phyloP scores from a whole-genome alignment of 2,329 filamentous ascomycete species.

The Chrysoporthe cubensis region DNA sequence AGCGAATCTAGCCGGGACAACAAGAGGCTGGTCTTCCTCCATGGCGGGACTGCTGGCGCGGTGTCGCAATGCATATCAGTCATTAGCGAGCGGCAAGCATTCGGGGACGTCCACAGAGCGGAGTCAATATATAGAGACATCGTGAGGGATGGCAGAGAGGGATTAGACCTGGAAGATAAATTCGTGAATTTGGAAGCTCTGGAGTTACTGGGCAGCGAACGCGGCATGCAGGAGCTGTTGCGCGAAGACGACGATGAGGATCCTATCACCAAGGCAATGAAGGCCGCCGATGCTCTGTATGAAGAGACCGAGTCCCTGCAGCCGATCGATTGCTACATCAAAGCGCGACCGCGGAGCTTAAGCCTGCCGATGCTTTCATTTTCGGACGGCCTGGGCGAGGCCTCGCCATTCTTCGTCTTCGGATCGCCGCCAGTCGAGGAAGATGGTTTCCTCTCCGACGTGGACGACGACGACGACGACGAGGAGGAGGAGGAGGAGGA shows the following conservation, averaged over 20 bases:
- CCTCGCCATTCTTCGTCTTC: conserved; percentile 54
- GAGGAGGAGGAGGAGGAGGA: conserved; percentile 1
- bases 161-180: conserved; percentile 16
- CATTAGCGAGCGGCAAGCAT: conserved; percentile 57
- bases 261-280: conserved; percentile 59
- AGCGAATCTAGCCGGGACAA: conserved; percentile 47
- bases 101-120: conserved; percentile 54
- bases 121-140: conserved; percentile 55
- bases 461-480: too few species aligned
- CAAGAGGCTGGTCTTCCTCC: conserved; percentile 62
- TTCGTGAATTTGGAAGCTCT: conserved; percentile 19
- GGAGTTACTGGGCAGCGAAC: conserved; percentile 19
- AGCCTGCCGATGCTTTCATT: conserved; percentile 54
- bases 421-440: conserved; percentile 37
- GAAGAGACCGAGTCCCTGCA: conserved; percentile 60
- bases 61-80: conserved; percentile 57
- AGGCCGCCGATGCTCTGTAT: conserved; percentile 62
- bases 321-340: conserved; percentile 46
- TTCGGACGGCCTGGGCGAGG: conserved; percentile 47
- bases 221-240: conserved; percentile 28
- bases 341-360: conserved; percentile 49
- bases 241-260: conserved; percentile 41
- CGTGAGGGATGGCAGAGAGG: conserved; percentile 48
- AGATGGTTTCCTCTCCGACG: not conserved
- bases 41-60: conserved; percentile 61